Evolutionary conservation across 768 basidiomycete genomes (phyloP).

Genomic region (Lactifluus echinatus): DNA sequence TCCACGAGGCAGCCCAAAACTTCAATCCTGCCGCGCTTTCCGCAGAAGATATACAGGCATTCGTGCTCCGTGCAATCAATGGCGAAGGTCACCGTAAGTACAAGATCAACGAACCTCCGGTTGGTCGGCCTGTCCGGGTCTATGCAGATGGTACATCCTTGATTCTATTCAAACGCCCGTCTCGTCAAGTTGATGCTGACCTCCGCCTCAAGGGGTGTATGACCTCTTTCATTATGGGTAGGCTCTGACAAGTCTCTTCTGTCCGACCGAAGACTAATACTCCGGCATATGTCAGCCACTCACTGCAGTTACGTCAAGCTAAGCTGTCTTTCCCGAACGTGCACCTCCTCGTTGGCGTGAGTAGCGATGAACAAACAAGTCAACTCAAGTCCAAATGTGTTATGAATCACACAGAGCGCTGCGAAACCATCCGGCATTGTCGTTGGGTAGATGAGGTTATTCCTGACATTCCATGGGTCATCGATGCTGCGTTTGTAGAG

Average conservation of each 20-base stretch:
- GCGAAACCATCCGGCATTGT: conserved; percentile 92
- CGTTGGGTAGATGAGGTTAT: conserved; percentile 95
- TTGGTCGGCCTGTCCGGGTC: conserved; percentile 71
- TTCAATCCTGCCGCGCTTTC: conserved; percentile 65
- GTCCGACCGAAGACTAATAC: background rate
- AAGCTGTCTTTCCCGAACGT: conserved; percentile 89
- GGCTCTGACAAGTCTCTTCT: conserved; percentile 22
- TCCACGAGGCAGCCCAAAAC: conserved; percentile 22
- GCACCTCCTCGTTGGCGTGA: conserved; percentile 89
- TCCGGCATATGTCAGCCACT: conserved; percentile 54
- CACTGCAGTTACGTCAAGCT: conserved; percentile 91
- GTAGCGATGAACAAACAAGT: conserved; percentile 75
- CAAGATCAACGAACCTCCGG: conserved; percentile 80
- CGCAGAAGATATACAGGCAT: conserved; percentile 69
- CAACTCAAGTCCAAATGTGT: conserved; percentile 74
- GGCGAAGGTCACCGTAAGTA: conserved; percentile 60
- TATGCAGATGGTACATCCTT: conserved; percentile 80
- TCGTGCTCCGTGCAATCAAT: conserved; percentile 66
- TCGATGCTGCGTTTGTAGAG: conserved; percentile 73
- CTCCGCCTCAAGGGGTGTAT: conserved; percentile 63
- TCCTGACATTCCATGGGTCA: conserved; percentile 84
- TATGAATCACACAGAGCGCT: conserved; percentile 84
- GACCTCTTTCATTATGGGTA: conserved; percentile 97
- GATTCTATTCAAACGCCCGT: background rate
- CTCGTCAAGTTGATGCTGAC: background rate